phyloP scores from a whole-genome alignment of 345 rosid species.

The Sonneratia caseolaris region DNA sequence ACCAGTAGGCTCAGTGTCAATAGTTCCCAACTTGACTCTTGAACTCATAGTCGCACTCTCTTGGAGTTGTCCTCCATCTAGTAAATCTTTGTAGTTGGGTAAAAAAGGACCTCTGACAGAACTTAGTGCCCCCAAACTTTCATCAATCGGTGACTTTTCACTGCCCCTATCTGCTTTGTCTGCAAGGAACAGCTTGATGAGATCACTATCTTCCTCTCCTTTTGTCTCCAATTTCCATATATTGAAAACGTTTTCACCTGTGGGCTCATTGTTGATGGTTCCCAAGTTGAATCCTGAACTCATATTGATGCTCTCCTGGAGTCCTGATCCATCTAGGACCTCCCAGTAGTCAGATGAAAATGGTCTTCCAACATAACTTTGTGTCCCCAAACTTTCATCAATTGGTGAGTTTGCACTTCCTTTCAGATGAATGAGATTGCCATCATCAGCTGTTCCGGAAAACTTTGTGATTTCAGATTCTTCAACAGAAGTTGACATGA shows the following conservation, averaged over 20 bases:
- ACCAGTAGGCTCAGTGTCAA: constrained; percentile 2
- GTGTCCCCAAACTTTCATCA: neutral
- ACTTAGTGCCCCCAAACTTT: neutral
- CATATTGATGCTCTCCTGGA: neutral
- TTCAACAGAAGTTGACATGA: neutral
- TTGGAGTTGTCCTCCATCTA: neutral
- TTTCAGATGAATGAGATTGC: neutral
- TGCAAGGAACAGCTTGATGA: too few relatives aligned
- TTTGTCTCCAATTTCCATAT: constrained; percentile 54
- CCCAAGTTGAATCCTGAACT: constrained; percentile 1
- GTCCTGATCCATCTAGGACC: neutral
- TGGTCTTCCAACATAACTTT: neutral
- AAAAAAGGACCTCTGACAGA: constrained; percentile 2
- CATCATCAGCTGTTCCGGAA: neutral
- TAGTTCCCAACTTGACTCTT: neutral
- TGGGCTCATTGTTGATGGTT: neutral
- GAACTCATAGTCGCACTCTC: neutral
- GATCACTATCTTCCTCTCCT: too few relatives aligned
- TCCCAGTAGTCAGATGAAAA: constrained; percentile 3
- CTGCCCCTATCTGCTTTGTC: neutral
- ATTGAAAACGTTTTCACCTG: constrained; percentile 16
- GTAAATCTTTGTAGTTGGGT: constrained; percentile 3
- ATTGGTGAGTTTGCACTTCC: neutral
- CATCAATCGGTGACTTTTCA: neutral
- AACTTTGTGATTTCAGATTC: neutral